Evolutionary conservation across 768 basidiomycete genomes (phyloP), one percentile per base, ranked within the genome.

Genomic region (Pisolithus marmoratus): DNA sequence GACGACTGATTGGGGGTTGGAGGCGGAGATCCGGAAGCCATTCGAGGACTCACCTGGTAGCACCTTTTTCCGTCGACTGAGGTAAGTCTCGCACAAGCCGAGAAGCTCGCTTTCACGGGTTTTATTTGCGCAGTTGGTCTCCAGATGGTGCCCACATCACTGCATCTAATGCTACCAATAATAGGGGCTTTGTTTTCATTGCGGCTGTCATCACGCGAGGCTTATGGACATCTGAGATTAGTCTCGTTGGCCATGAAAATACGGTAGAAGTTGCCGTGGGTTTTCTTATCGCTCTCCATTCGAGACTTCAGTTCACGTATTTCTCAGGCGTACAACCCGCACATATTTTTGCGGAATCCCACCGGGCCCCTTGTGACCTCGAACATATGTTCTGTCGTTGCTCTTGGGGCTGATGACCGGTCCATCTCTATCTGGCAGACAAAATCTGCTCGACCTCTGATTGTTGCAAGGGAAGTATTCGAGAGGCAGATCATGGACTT

Each of bases 101-200:
- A 50, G 2, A 8, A 22, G 44, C 23, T 5, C 23, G 14, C 34
- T 24, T 19, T 37, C 27, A n/a, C 3, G 15, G 38, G 24, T 52
- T 50, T 59, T 26, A 29, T 12, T 6, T 24, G 19, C 55, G 7
- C 54, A 96, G 94, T 60, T 99, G 96, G 96, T 97, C 94, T 1
- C 96, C 96, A 2, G 96, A 98, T 63, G 96, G 96, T n/a, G 90
- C 95, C 2, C 93, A 96, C 64, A 92, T 99, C 54, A 96, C 94
- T 4, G 91, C 94, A 1, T 95, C 95, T 1, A 98, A 98, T 63
- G 93, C 94, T 2, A 97, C 94, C 48, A 98, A 97, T 66, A 91
- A 90, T 60, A 85, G 87, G 57, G 94, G 94, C 19, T 94, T 93
- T 51, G 94, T 98, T 6, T 99, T 98, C 65, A 95, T 97, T 41